Evolutionary conservation across 371 early-diverging fungal species (phyloP).

Genomic region (Mucor indicus): DNA sequence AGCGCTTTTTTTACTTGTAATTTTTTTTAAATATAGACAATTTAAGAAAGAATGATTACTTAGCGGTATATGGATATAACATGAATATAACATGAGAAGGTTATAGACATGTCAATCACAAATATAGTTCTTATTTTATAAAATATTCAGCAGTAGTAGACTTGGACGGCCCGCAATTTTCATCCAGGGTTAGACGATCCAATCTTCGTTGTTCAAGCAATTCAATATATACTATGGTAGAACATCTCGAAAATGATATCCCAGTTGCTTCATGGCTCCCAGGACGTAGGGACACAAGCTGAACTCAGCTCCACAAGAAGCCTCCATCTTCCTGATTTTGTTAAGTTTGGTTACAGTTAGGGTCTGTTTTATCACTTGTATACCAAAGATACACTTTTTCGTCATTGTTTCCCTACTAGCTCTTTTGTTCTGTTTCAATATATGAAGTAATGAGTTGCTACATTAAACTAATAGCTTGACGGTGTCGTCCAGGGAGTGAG

Average conservation of each 20-base stretch:
- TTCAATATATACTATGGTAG: conserved; percentile 7
- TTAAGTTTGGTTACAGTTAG: not conserved
- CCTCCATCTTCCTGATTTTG: conserved; percentile 1
- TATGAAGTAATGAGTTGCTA: too few species aligned
- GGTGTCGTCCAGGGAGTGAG: too few species aligned
- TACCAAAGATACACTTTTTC: conserved; percentile 5
- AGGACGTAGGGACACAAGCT: not conserved
- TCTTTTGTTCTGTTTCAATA: conserved; percentile 4
- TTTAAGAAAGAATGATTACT: conserved; percentile 7
- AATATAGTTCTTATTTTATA: conserved; percentile 7
- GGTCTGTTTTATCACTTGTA: conserved; percentile 7
- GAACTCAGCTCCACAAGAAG: conserved; percentile 8
- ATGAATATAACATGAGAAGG: conserved; percentile 11
- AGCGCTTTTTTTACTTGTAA: too few species aligned
- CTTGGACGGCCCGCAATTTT: conserved; percentile 8
- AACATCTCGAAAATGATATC: too few species aligned
- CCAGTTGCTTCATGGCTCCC: too few species aligned
- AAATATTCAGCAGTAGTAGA: conserved; percentile 14
- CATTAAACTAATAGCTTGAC: too few species aligned
- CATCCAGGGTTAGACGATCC: conserved; percentile 7
- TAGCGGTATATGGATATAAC: conserved; percentile 11
- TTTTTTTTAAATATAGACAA: conserved; percentile 1
- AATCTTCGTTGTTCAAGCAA: conserved; percentile 10
- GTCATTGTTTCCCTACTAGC: conserved; percentile 1
- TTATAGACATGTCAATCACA: conserved; percentile 13